Percentiles rank a stretch among this genome's conserved stretches.
These are phyloP conservation scores for Daldinia grandis DNA, from an alignment of 495 filamentous ascomycete species.

Conservation along the genomic window DNA sequence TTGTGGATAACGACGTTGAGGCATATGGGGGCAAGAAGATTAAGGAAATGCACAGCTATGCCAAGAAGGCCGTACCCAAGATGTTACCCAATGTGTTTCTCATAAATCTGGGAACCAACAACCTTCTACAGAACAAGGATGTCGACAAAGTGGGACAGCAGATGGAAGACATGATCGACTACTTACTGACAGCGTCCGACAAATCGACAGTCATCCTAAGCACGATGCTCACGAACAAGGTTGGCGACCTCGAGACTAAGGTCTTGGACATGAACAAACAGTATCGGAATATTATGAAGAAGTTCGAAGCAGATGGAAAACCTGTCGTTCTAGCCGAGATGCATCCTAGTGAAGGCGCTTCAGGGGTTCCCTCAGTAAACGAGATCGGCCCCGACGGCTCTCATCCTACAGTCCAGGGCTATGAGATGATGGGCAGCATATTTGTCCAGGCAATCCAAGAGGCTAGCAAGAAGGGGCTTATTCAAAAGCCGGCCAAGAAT, in stretches of 20 bases:
- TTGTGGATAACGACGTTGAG: conserved; percentile 47
- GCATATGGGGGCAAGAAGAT: conserved; percentile 48
- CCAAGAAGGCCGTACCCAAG: conserved; percentile 33
- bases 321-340: conserved; percentile 35
- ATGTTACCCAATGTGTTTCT: conserved; percentile 49
- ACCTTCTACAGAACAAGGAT: conserved; percentile 39
- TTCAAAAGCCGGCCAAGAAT: conserved; percentile 41
- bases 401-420: conserved; percentile 54
- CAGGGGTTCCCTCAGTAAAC: conserved; percentile 19
- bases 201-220: conserved; percentile 37
- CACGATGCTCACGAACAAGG: conserved; percentile 40
- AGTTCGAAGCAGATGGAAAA: conserved; percentile 30
- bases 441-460: conserved; percentile 48
- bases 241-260: conserved; percentile 38
- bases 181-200: conserved; percentile 26
- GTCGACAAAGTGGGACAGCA: conserved; percentile 33
- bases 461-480: conserved; percentile 42
- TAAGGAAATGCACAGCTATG: conserved; percentile 41
- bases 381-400: conserved; percentile 38
- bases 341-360: conserved; percentile 30
- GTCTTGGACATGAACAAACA: conserved; percentile 45
- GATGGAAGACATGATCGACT: conserved; percentile 34
- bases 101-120: conserved; percentile 50
- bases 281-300: conserved; percentile 38
- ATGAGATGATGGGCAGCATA: conserved; percentile 51